These are phyloP conservation scores for Neckera pumila DNA, from an alignment of 225 moss, liverwort and hornwort species.

Conservation along the genomic window DNA sequence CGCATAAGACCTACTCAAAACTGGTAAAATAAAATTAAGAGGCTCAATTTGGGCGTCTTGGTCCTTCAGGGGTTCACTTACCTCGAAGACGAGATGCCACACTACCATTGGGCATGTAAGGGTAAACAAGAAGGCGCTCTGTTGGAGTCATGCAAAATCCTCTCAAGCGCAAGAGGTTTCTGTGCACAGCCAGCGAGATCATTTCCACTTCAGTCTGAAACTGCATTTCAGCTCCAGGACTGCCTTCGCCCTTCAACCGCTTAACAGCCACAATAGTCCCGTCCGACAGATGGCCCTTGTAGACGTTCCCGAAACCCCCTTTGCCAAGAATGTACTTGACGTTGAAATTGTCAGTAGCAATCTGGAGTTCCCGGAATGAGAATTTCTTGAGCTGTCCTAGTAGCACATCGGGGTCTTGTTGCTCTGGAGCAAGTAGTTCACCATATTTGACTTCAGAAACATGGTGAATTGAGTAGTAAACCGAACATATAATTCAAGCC, in stretches of 20 bases:
- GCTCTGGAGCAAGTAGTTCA: conserved; percentile 30
- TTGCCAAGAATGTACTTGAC: conserved; percentile 69
- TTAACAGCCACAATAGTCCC: conserved; percentile 85
- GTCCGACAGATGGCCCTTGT: conserved; percentile 70
- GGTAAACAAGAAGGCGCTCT: conserved; percentile 86
- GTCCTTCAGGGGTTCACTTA: not conserved
- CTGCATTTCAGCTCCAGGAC: conserved; percentile 77
- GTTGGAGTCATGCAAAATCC: conserved; percentile 96
- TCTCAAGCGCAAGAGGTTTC: conserved; percentile 68
- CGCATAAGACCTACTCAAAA: not conserved
- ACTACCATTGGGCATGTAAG: conserved; percentile 94
- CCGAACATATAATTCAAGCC: not conserved
- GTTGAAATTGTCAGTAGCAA: conserved; percentile 83
- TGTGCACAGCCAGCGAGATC: conserved; percentile 85
- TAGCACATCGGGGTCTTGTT: conserved; percentile 68
- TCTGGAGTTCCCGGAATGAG: conserved; percentile 74
- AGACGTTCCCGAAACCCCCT: conserved; percentile 92
- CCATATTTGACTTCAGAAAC: not conserved
- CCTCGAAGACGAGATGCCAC: conserved; percentile 93
- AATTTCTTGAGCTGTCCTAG: conserved; percentile 88
- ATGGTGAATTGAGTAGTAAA: not conserved
- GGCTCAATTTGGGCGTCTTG: not conserved
- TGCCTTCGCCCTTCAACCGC: conserved; percentile 76
- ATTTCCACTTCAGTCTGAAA: conserved; percentile 98
- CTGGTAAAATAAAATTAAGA: not conserved